These are phyloP conservation scores for Macrophomina tecta DNA, from an alignment of 2,329 filamentous ascomycete genomes.

Conservation along the genomic window DNA sequence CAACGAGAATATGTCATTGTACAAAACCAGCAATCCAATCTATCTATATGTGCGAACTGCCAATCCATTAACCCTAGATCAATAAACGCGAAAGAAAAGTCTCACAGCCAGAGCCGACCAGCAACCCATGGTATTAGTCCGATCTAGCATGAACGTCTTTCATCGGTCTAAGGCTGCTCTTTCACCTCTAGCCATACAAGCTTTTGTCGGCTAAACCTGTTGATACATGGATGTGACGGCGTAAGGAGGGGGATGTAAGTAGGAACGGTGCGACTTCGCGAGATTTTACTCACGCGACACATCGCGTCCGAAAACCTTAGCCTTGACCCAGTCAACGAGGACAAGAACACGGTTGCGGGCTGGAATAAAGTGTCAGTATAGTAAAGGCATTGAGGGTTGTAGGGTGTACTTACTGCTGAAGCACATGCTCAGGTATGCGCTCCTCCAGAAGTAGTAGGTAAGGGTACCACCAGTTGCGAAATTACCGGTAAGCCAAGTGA, in stretches of 20 bases:
- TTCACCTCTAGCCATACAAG: slow-evolving; percentile 24
- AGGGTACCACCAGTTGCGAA: slow-evolving; percentile 89
- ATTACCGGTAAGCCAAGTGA: slow-evolving; percentile 97
- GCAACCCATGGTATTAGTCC: slow-evolving; percentile 14
- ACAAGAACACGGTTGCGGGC: slow-evolving; percentile 94
- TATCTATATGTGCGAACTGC: slow-evolving; percentile 13
- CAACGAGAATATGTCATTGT: slow-evolving; percentile 12
- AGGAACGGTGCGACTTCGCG: not conserved
- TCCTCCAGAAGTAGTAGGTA: slow-evolving; percentile 98
- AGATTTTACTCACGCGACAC: slow-evolving; percentile 74
- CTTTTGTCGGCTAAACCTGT: slow-evolving; percentile 2
- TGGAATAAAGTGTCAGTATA: slow-evolving; percentile 43
- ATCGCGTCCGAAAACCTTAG: slow-evolving; percentile 94
- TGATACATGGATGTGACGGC: slow-evolving; percentile 15
- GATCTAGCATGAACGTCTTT: slow-evolving; percentile 3
- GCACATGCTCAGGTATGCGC: slow-evolving; percentile 98
- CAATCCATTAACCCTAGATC: slow-evolving; percentile 16
- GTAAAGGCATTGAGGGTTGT: too few species aligned
- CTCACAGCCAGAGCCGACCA: slow-evolving; percentile 21
- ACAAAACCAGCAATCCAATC: slow-evolving; percentile 22
- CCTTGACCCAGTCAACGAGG: slow-evolving; percentile 94
- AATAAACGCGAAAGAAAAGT: slow-evolving; percentile 16
- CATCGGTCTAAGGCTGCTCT: slow-evolving; percentile 18
- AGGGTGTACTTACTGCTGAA: slow-evolving; percentile 83
- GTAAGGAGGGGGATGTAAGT: not conserved